phyloP scores from a whole-genome alignment of 768 basidiomycete genomes.

The Trametes villosa region DNA sequence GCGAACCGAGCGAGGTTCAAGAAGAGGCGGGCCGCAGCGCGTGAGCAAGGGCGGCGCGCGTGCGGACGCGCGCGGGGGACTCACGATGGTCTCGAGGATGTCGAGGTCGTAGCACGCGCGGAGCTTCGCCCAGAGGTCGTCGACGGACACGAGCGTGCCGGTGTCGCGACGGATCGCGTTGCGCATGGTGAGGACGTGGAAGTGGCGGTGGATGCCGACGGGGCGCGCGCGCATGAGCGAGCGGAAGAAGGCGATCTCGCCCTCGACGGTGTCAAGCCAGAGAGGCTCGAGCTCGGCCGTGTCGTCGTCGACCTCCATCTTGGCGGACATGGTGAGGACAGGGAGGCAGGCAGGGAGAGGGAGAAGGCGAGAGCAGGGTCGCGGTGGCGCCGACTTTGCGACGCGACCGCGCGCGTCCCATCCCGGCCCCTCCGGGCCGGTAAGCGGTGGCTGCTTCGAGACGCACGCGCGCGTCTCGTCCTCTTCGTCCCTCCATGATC shows the following conservation, averaged over 20 bases:
- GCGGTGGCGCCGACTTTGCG: background rate
- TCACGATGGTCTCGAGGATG: slow-evolving; percentile 69
- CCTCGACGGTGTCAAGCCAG: slow-evolving; percentile 74
- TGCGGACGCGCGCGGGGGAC: background rate
- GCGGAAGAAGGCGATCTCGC: slow-evolving; percentile 86
- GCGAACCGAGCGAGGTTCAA: background rate
- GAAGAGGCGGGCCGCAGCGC: background rate
- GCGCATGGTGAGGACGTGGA: slow-evolving; percentile 78
- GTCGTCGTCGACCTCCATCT: slow-evolving; percentile 26
- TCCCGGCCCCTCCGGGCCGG: no score
- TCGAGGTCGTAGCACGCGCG: slow-evolving; percentile 74
- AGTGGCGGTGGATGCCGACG: slow-evolving; percentile 81
- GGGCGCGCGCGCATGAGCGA: slow-evolving; percentile 82
- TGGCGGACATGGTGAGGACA: background rate
- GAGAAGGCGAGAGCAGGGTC: background rate
- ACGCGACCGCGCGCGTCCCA: background rate
- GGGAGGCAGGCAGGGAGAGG: background rate
- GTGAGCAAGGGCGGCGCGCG: background rate
- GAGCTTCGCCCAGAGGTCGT: slow-evolving; percentile 79
- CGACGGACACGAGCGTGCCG: slow-evolving; percentile 57
- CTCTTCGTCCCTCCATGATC: no score
- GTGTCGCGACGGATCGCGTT: slow-evolving; percentile 75
- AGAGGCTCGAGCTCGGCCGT: slow-evolving; percentile 3
- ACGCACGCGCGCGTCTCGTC: no score
- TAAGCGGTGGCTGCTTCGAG: background rate